Evolutionary conservation across 1,284 basidiomycete genomes (phyloP).

Genomic region (Microbotryum lychnidis-dioicae): DNA sequence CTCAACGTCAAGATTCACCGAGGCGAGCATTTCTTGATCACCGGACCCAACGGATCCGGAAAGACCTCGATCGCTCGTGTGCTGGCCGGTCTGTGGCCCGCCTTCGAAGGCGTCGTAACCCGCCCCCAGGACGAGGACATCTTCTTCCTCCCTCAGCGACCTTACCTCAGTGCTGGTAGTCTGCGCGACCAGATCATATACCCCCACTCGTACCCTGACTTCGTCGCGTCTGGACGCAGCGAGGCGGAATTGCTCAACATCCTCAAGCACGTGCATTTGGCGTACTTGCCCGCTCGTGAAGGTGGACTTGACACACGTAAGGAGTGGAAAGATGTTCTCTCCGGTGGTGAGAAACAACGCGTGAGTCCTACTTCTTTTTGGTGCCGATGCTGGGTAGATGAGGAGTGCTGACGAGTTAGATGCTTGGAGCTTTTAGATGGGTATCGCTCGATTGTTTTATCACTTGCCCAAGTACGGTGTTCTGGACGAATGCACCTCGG

Average conservation of each 20-base stretch:
- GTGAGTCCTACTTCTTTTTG: conserved; percentile 43
- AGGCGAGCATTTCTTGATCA: conserved; percentile 88
- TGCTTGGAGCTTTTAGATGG: conserved; percentile 53
- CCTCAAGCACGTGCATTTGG: conserved; percentile 69
- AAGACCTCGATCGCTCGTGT: conserved; percentile 90
- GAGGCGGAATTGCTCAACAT: conserved; percentile 64
- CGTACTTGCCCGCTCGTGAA: conserved; percentile 76
- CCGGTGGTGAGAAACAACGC: conserved; percentile 90
- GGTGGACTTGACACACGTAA: conserved; percentile 83
- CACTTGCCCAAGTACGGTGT: conserved; percentile 57
- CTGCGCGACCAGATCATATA: conserved; percentile 82
- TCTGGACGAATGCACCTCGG: conserved; percentile 78
- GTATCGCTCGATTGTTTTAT: conserved; percentile 74
- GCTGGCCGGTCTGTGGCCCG: conserved; percentile 71
- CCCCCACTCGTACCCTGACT: conserved; percentile 73
- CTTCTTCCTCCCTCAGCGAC: conserved; percentile 84
- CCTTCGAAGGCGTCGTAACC: conserved; percentile 43
- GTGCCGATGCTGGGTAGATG: neutral
- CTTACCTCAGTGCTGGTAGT: conserved; percentile 81
- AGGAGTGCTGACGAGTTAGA: no score
- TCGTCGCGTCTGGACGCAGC: conserved; percentile 55
- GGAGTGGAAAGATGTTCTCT: conserved; percentile 88
- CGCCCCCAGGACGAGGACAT: conserved; percentile 51
- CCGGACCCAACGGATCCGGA: conserved; percentile 66
- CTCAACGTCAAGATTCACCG: conserved; percentile 62